phyloP scores from a whole-genome alignment of 1,284 basidiomycete genomes.

The Boletellus sp. region DNA sequence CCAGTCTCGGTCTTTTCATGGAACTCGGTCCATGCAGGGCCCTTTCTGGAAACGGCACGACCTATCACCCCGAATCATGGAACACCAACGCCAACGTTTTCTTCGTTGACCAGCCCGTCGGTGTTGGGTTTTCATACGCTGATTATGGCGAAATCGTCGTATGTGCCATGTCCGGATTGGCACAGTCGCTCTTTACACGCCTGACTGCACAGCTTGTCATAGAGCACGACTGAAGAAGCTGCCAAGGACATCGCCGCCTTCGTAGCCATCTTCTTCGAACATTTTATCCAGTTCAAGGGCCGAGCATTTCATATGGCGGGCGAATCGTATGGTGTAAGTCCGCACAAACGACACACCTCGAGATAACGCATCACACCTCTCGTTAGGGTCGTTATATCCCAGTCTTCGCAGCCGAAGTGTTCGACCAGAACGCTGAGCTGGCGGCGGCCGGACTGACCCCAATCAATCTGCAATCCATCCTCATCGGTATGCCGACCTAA shows the following conservation, averaged over 20 bases:
- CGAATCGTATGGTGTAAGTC: conserved; percentile 55
- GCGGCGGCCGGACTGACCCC: conserved; percentile 59
- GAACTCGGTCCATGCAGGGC: conserved; percentile 43
- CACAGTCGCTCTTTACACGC: not conserved
- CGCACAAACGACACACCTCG: not conserved
- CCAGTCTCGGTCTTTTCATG: conserved; percentile 27
- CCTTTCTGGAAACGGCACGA: conserved; percentile 36
- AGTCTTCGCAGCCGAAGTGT: conserved; percentile 74
- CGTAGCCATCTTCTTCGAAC: conserved; percentile 62
- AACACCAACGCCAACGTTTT: conserved; percentile 60
- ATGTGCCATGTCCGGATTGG: conserved; percentile 5
- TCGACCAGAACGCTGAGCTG: conserved; percentile 70
- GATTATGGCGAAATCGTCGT: conserved; percentile 57
- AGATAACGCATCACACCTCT: not conserved
- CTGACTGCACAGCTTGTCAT: not conserved
- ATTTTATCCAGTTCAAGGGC: conserved; percentile 54
- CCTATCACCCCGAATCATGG: conserved; percentile 58
- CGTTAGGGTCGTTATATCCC: conserved; percentile 78
- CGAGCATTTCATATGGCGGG: conserved; percentile 59
- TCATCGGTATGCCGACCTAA: conserved; percentile 63
- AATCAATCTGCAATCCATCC: conserved; percentile 74
- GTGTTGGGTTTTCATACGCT: conserved; percentile 67
- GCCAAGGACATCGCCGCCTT: conserved; percentile 63
- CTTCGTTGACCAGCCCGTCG: conserved; percentile 68
- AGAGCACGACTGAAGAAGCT: conserved; percentile 56